Evolutionary conservation across 768 basidiomycete species (phyloP).

Genomic region (Pisolithus albus): DNA sequence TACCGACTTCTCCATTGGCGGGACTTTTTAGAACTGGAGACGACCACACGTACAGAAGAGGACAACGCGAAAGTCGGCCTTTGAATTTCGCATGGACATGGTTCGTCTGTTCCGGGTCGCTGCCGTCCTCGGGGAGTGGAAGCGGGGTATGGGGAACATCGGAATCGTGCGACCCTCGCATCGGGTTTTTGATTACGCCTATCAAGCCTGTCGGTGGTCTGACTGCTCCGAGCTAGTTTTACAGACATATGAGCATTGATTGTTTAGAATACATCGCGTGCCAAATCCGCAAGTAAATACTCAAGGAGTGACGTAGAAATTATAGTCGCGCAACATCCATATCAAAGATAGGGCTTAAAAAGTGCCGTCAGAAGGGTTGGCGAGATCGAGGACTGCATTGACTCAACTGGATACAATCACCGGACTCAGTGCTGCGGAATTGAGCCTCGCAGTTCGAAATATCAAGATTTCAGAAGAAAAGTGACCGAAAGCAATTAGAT

Average conservation of each 20-base stretch:
- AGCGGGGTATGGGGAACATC: too few species aligned
- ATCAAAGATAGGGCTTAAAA: constrained; percentile 54
- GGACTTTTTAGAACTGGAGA: too few species aligned
- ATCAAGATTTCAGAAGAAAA: constrained; percentile 82
- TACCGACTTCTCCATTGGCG: too few species aligned
- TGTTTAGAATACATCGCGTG: background rate
- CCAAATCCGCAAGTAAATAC: background rate
- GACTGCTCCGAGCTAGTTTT: too few species aligned
- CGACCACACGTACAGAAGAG: too few species aligned
- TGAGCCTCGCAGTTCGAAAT: constrained; percentile 66
- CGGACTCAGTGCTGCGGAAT: constrained; percentile 57
- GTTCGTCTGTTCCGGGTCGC: too few species aligned
- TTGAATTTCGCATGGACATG: too few species aligned
- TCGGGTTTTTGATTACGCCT: too few species aligned
- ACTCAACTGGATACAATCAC: constrained; percentile 76
- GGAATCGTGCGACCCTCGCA: too few species aligned
- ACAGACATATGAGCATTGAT: background rate
- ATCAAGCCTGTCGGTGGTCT: too few species aligned
- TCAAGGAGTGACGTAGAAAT: constrained; percentile 59
- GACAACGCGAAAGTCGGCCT: too few species aligned
- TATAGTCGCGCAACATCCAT: constrained; percentile 85
- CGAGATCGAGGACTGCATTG: constrained; percentile 24
- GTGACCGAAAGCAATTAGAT: constrained; percentile 86
- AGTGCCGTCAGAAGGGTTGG: constrained; percentile 6
- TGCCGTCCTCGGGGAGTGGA: too few species aligned